Base-by-base conservation (phyloP, 179 eudicot genomes). In the Patellifolia procumbens region DNA sequence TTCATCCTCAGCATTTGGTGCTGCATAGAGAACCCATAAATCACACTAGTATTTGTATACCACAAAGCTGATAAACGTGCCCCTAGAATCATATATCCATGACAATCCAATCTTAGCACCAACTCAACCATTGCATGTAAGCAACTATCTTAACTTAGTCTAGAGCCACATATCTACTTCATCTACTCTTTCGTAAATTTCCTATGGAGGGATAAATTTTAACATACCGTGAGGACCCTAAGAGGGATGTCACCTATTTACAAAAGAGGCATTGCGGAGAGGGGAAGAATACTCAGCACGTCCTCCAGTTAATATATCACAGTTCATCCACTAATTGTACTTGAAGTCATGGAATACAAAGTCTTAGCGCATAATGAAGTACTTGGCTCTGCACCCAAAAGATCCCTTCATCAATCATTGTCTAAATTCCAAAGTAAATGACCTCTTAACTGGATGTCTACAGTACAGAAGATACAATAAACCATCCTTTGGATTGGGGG, bases 71-170 rank as follows among this genome's bases (percentile, higher is more conserved):
- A 39, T 10, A 39, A 39, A 39, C 9, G 9, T 39, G 45, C 45
- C 9, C 45, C 7, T 39, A 6, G 9, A 39, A 39, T 39, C 45
- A 39, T 39, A 39, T 5, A 39, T 39, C 45, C 59, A 61, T 39
- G 8, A 63, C 43, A 63, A 15, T 16, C 7, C 22, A 63, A 34
- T 63, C 17, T 7, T 15, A 63, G 68, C 43, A 63, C 68, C 68
- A 63, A 63, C 68, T 63, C 68, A 63, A 34, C 43, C 43, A 34
- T 6, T 53, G 58, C 59, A 20, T 53, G 59, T 20, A 53, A 53
- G 35, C 39, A 60, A 29, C 20, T 31, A 28, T 29, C 17, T 34
- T 39, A 29, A 29, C 26, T 20, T 53, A 53, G 7, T 20, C 24
- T n/a, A 20, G 26, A 20, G 11, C 11, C 59, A 53, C 5, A 7